phyloP scores from a whole-genome alignment of 2,329 filamentous ascomycete species.

The Penicillium sp. region DNA sequence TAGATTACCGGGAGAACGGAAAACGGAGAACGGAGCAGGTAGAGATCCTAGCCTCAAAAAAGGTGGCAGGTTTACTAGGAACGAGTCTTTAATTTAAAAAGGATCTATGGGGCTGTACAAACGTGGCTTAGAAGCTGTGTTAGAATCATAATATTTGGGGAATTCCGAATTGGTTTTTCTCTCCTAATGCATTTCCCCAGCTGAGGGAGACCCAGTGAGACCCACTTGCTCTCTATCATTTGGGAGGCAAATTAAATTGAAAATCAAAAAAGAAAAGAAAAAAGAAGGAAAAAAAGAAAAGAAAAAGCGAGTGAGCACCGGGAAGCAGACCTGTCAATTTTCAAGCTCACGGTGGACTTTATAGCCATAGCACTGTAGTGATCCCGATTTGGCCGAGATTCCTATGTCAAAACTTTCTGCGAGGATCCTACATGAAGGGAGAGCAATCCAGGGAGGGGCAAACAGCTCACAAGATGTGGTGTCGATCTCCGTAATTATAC shows the following conservation, averaged over 20 bases:
- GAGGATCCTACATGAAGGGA: constrained; percentile 2
- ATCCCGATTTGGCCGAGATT: neutral
- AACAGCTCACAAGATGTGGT: constrained; percentile 12
- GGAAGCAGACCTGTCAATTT: constrained; percentile 2
- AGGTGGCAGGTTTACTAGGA: neutral
- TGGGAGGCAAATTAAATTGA: neutral
- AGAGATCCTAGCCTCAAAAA: neutral
- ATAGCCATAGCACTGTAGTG: no score
- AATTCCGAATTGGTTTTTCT: neutral
- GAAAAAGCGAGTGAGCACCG: neutral
- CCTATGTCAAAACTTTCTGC: neutral
- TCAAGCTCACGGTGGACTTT: no score
- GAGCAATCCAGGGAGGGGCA: constrained; percentile 22
- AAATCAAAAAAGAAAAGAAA: neutral
- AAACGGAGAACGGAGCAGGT: neutral
- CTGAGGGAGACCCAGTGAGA: neutral
- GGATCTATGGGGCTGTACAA: neutral
- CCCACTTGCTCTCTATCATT: constrained; percentile 2
- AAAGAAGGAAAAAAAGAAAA: neutral
- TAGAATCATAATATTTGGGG: neutral
- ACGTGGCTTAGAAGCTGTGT: neutral
- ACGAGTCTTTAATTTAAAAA: neutral
- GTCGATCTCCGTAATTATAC: constrained; percentile 17
- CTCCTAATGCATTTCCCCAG: neutral
- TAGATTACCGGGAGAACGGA: neutral